Base-by-base conservation (phyloP, 306 rosid species). In the Pterocarpus santalinus region DNA sequence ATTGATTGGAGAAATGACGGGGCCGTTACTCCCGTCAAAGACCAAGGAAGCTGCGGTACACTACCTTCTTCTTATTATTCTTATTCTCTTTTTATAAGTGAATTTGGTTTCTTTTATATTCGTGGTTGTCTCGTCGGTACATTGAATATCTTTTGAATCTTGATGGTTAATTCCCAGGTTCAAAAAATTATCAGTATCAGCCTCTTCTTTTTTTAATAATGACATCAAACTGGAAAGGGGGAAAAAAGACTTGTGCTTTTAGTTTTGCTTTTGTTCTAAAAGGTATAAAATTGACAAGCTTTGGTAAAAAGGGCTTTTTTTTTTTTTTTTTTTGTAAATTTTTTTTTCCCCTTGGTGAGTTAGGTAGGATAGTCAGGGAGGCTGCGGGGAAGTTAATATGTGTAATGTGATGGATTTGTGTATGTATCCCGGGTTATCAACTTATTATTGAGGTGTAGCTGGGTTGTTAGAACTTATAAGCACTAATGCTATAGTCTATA, bases 41-140 rank as follows among this genome's bases (percentile, higher is more conserved):
- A 93, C 82, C 97, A 95, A 87, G 93, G 89, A 69, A 88, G 88
- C 69, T 95, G 99, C 16, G 99, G 97, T 93, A 87, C 68, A 85
- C 68, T 56, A n/a, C 14, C 39, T 43, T 63, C 41, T 58, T 17
- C 66, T 84, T 1, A 56, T 70, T 41, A 44, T 13, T 12, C 30
- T 75, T 22, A 22, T 22, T 22, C 1, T 66, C 55, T 64, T 79
- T 2, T 38, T 38, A 1, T 8, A 33, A 46, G 22, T n/a, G n/a
- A 11, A 34, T 66, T 65, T 35, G 6, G n/a, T 17, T 28, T 77
- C 38, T 32, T 35, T 35, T 4, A 28, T 15, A 12, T 51, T 51
- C 5, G 15, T 64, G 16, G 28, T 22, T 22, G 28, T 22, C 22
- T 56, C 4, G 5, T n/a, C 32, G 28, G 30, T 58, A 3, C 2